Conservation (phyloP, 1,139 yeast genomes). For the Yamadazyma songkhlaensis region DNA sequence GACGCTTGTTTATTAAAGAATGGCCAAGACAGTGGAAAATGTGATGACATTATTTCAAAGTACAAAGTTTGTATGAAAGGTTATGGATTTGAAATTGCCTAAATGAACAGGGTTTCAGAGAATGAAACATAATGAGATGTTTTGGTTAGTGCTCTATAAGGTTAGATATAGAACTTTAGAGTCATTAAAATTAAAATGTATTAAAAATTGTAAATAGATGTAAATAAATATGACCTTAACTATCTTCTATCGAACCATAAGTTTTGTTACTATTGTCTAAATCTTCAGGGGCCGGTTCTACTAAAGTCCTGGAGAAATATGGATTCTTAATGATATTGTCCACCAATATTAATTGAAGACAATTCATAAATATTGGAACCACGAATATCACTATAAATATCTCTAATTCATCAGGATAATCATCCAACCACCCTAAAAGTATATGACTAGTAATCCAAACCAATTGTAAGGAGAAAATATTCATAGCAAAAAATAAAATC, state of each 20-base stretch:
- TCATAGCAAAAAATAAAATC: slow-evolving; percentile 41
- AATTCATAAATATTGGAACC: slow-evolving; percentile 76
- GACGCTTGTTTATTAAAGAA: slow-evolving; percentile 84
- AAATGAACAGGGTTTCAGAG: background rate
- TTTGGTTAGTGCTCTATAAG: no score
- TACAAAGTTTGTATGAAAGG: slow-evolving; percentile 92
- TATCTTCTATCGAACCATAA: no score
- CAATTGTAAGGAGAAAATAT: slow-evolving; percentile 37
- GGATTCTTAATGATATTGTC: slow-evolving; percentile 79
- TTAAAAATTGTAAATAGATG: no score
- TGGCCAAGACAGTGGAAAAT: slow-evolving; percentile 83
- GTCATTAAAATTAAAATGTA: no score
- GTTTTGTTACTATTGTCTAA: no score
- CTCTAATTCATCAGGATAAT: slow-evolving; percentile 72
- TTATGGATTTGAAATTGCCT: slow-evolving; percentile 62
- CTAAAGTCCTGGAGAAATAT: slow-evolving; percentile 16
- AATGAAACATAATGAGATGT: no score
- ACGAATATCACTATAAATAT: slow-evolving; percentile 84
- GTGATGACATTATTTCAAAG: slow-evolving; percentile 64
- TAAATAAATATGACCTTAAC: no score
- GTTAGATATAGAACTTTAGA: no score
- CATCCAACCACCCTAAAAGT: slow-evolving; percentile 71
- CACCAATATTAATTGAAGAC: slow-evolving; percentile 80
- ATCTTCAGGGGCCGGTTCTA: no score
- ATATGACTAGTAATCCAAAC: slow-evolving; percentile 47